A percentile compares a stretch with the other conserved stretches of the same genome.
Evolutionary conservation across 768 basidiomycete genomes (phyloP).

Genomic region (Pholiota molesta): DNA sequence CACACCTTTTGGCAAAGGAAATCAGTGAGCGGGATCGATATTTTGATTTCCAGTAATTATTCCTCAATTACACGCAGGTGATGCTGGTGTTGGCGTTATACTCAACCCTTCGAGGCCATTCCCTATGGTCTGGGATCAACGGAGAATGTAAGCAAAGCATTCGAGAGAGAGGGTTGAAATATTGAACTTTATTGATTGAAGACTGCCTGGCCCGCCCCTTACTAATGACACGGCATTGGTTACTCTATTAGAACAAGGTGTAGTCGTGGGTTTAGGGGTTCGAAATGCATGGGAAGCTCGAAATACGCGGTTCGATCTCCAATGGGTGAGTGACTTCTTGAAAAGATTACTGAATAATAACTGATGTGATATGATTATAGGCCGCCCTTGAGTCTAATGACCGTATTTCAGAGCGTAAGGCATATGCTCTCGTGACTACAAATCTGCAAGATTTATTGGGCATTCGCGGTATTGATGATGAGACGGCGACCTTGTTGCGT

Average conservation of each 20-base stretch:
- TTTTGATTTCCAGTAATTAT: constrained; percentile 1
- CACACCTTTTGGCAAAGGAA: constrained; percentile 68
- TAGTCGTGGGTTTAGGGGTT: constrained; percentile 79
- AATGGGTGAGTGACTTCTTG: constrained; percentile 62
- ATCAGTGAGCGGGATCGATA: constrained; percentile 43
- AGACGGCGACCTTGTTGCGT: constrained; percentile 62
- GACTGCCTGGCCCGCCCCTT: constrained; percentile 77
- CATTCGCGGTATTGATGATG: constrained; percentile 40
- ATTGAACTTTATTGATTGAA: constrained; percentile 21
- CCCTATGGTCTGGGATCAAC: constrained; percentile 74
- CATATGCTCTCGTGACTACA: constrained; percentile 46
- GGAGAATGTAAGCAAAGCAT: constrained; percentile 54
- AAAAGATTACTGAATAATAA: neutral
- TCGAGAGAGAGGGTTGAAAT: neutral
- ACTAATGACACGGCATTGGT: constrained; percentile 64
- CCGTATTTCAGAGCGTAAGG: constrained; percentile 41
- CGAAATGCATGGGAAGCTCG: constrained; percentile 72
- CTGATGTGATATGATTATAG: constrained; percentile 27
- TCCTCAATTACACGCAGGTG: constrained; percentile 34
- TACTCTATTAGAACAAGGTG: constrained; percentile 66
- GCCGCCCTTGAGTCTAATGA: constrained; percentile 51
- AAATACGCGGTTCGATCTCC: constrained; percentile 75
- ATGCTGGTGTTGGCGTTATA: constrained; percentile 52
- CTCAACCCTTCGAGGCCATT: constrained; percentile 62
- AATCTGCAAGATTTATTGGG: constrained; percentile 46